Percentiles rank a stretch among this genome's conserved stretches.
Evolutionary conservation across 331 rosid species (phyloP).

Genomic region (Telfairia occidentalis): DNA sequence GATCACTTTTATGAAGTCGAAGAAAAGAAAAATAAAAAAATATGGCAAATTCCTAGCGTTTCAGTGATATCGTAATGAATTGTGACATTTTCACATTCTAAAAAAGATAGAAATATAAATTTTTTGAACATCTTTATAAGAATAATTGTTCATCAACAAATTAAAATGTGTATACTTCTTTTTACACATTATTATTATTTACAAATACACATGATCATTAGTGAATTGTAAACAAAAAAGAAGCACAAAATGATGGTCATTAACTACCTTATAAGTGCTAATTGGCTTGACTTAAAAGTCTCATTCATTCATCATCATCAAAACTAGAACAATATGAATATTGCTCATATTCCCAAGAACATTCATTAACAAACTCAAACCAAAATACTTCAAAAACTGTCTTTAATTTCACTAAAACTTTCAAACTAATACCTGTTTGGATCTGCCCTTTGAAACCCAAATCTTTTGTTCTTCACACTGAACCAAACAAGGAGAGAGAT

Average conservation of each 20-base stretch:
- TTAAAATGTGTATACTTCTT: not conserved
- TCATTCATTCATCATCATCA: not conserved
- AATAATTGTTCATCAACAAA: not conserved
- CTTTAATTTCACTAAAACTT: not conserved
- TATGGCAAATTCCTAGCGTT: too few relatives aligned
- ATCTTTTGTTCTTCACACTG: not conserved
- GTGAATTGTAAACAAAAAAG: not conserved
- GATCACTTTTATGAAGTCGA: not conserved
- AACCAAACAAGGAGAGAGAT: conserved; percentile 16
- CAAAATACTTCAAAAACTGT: not conserved
- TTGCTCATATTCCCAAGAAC: not conserved
- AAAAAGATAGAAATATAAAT: not conserved
- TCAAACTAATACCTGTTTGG: not conserved
- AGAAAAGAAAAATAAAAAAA: too few relatives aligned
- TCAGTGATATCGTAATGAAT: not conserved
- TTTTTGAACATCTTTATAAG: not conserved
- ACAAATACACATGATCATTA: not conserved
- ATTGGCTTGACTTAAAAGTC: conserved; percentile 5
- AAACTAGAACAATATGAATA: not conserved
- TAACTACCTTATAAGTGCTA: not conserved
- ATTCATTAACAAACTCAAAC: not conserved
- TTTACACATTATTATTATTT: too few relatives aligned
- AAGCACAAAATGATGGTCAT: not conserved
- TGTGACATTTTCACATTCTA: not conserved
- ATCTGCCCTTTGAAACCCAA: not conserved